Conservation (phyloP, 257 asterid species). For the Lantana camara region DNA sequence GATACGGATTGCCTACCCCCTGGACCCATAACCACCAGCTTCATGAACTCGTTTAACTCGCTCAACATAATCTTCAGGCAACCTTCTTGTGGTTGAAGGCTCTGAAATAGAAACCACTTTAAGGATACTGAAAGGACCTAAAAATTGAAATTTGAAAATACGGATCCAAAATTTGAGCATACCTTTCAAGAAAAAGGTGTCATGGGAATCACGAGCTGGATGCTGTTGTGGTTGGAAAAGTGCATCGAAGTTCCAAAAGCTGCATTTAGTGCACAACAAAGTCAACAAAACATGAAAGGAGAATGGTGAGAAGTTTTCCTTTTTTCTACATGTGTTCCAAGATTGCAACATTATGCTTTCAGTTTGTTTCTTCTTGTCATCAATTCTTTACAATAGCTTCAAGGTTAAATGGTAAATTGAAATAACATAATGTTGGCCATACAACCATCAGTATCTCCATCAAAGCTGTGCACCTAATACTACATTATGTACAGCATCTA, state of each 20-base stretch:
- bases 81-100: conserved; percentile 60
- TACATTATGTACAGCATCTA: background rate
- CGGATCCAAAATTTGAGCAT: conserved; percentile 27
- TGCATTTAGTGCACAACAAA: conserved; percentile 22
- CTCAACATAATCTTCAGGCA: conserved; percentile 81
- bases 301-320: background rate
- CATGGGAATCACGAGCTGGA: conserved; percentile 90
- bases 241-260: conserved; percentile 83
- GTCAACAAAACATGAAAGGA: background rate
- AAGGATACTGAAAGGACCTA: background rate
- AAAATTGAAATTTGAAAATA: background rate
- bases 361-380: background rate
- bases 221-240: conserved; percentile 89
- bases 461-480: conserved; percentile 10
- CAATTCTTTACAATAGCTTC: background rate
- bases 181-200: conserved; percentile 78
- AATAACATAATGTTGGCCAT: background rate
- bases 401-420: background rate
- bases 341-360: background rate
- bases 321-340: too few species aligned
- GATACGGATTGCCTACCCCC: conserved; percentile 52
- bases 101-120: conserved; percentile 33
- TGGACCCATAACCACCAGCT: conserved; percentile 74
- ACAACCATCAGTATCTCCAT: background rate
- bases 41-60: conserved; percentile 69